Evolutionary conservation across 352 stramenopile species (phyloP), one percentile per base, ranked within the genome.

Genomic region (Phytopythium montanum): DNA sequence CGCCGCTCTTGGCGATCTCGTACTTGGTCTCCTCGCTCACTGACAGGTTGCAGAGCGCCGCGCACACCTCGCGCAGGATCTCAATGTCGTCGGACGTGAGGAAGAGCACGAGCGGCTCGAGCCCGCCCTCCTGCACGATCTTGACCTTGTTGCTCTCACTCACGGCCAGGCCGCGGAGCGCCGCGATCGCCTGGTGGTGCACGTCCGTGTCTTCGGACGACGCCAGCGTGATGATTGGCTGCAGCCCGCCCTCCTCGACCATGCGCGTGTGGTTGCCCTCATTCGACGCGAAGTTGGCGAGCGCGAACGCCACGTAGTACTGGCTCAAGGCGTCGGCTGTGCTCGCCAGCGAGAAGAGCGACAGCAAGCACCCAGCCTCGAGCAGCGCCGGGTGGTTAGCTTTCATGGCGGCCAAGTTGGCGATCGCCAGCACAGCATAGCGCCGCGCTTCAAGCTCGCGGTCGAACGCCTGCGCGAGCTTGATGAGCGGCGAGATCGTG

Each of bases 21-120:
- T 98, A 98, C 70, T 99, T 99, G 65, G 96, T 99, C 66, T 99
- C 95, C 53, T 98, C 95, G 33, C 86, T 93, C 34, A 97, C 73
- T 7, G 93, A 97, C 29, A 99, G 76, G 70, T 99, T 99, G 63
- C 90, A 98, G 0, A 99, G 71, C 4, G 92, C 94, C 0, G 92
- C 95, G 53, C 92, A 98, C 2, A 95, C 90, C 61, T 99, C 95
- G 0, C 94, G 80, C 12, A 98, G 71, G 34, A 99, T 97, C 65
- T 98, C 92, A 12, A 96, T 72, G 62, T 99, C 94, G 42, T 88
- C 71, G 0, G 88, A 95, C 52, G 89, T 66, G 14, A 99, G 72
- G 5, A 99, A 75, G 42, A 97, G 61, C 26, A 94, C 85, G 14
- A 99, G 76, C 19, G 95, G 94, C 62, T 98, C 93, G 21, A 99